Percentiles rank a stretch among this genome's conserved stretches.
These are phyloP conservation scores for Quercus agrifolia DNA, from an alignment of 306 rosid genomes.

Conservation along the genomic window DNA sequence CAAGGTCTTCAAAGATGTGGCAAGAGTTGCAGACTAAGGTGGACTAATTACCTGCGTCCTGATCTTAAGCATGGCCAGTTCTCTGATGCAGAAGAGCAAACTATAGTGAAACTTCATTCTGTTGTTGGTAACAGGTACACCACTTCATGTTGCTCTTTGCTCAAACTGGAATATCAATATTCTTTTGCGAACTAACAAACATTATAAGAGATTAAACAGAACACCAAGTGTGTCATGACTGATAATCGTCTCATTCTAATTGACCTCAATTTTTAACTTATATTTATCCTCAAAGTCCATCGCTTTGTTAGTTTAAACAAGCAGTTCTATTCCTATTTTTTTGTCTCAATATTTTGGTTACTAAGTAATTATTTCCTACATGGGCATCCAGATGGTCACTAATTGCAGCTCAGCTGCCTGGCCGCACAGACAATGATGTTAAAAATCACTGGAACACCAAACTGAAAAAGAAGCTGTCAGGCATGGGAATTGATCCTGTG, in stretches of 20 bases:
- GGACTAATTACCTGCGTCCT: slow-evolving; percentile 90
- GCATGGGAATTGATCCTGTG: slow-evolving; percentile 79
- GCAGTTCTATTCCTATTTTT: not conserved
- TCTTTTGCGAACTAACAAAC: not conserved
- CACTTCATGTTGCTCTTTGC: not conserved
- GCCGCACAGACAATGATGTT: slow-evolving; percentile 85
- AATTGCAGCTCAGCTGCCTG: slow-evolving; percentile 70
- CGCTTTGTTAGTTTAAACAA: not conserved
- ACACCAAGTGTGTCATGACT: not conserved
- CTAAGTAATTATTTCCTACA: not conserved
- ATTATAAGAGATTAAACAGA: not conserved
- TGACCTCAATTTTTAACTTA: not conserved
- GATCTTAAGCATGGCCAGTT: slow-evolving; percentile 93
- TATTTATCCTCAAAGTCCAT: too few species aligned
- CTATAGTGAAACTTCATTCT: slow-evolving; percentile 86
- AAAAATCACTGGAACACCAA: slow-evolving; percentile 85
- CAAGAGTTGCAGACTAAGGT: slow-evolving; percentile 83
- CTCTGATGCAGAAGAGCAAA: slow-evolving; percentile 75
- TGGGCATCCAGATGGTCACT: slow-evolving; percentile 71
- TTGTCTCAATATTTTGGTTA: not conserved
- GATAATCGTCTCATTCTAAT: too few species aligned
- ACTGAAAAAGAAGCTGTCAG: slow-evolving; percentile 69
- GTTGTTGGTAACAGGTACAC: slow-evolving; percentile 83
- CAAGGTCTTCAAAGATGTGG: slow-evolving; percentile 88
- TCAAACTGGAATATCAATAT: not conserved